A percentile compares a stretch with the other conserved stretches of the same genome.
phyloP scores from a whole-genome alignment of 2,329 filamentous ascomycete genomes.

The Xylariaceae sp. region DNA sequence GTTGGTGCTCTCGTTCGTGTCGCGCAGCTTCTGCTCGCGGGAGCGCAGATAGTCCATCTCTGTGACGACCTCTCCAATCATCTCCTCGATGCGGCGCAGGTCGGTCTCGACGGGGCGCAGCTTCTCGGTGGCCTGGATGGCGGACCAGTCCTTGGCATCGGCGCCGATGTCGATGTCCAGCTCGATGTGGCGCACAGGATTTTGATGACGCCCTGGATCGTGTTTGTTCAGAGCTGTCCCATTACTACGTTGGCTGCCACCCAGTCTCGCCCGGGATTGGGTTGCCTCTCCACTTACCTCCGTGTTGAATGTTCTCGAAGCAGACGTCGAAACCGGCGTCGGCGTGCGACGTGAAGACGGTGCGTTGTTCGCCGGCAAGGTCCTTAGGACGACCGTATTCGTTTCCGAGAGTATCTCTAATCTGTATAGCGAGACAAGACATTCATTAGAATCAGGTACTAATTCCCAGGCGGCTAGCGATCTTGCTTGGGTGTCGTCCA shows the following conservation, averaged over 20 bases:
- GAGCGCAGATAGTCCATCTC: slow-evolving; percentile 95
- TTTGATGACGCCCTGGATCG: slow-evolving; percentile 34
- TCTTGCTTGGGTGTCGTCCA: slow-evolving; percentile 22
- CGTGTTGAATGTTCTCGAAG: slow-evolving; percentile 77
- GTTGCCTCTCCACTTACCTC: slow-evolving; percentile 50
- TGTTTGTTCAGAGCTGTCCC: slow-evolving; percentile 23
- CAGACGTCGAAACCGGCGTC: slow-evolving; percentile 95
- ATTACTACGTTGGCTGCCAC: not conserved
- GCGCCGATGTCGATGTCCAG: slow-evolving; percentile 95
- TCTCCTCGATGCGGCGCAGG: slow-evolving; percentile 85
- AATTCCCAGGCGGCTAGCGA: not conserved
- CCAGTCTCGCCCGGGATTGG: not conserved
- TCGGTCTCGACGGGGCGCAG: slow-evolving; percentile 96
- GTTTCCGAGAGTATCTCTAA: slow-evolving; percentile 91
- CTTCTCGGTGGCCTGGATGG: slow-evolving; percentile 94
- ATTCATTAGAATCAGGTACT: not conserved
- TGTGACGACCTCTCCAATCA: slow-evolving; percentile 77
- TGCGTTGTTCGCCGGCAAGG: slow-evolving; percentile 83
- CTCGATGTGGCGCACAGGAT: slow-evolving; percentile 68
- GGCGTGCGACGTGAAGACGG: slow-evolving; percentile 87
- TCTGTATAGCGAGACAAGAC: slow-evolving; percentile 50
- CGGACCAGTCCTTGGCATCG: slow-evolving; percentile 96
- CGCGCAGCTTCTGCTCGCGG: slow-evolving; percentile 90
- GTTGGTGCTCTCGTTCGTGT: slow-evolving; percentile 99
- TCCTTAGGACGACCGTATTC: slow-evolving; percentile 91